Base-by-base conservation (phyloP, 768 basidiomycete genomes). In the Podaxis rugospora region DNA sequence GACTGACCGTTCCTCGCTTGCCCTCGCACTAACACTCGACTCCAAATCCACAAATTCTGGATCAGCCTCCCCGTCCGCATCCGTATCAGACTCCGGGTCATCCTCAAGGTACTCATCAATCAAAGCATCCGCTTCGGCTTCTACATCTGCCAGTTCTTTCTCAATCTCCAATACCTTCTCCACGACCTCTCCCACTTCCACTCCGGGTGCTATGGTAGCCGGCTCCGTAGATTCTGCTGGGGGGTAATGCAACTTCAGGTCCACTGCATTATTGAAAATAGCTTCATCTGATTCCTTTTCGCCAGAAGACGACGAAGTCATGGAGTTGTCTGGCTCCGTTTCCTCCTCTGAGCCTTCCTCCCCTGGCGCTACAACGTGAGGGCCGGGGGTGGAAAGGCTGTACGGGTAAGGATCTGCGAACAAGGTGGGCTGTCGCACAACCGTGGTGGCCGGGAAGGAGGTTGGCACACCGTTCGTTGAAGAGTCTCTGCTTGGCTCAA, bases 331-430 rank as follows among this genome's bases (percentile, higher is more conserved):
- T 4, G 65, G 65, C 36, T 65, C 68, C 5, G 62, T 66, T n/a
- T 69, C 66, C 18, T 74, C 72, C 23, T 72, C 74, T 18, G 57
- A 68, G 21, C 57, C 51, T 10, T 69, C 67, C 4, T 64, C 68
- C 36, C 63, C 59, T 4, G 60, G 60, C 18, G 61, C 50, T 1
- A 42, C 44, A 14, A 52, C 27, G 16, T 71, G 62, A 13, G 63
- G 37, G 16, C 65, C 68, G 11, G 80, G 80, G 1, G 80, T 79
- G 0, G 82, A 81, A 40, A 83, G 72, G 62, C 77, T 79, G 51
- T 78, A 78, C 1, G 81, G 81, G 63, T 78, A 82, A 2, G 80
- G 78, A 63, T 81, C 80, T 25, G 70, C 57, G 57, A 72, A 67
- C 13, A 80, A 63, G 58, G 70, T 70, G 5, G 75, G 60, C 49